A percentile compares a stretch with the other conserved stretches of the same genome.
phyloP scores from a whole-genome alignment of 2,329 filamentous ascomycete species.

The Penicillium italicum region DNA sequence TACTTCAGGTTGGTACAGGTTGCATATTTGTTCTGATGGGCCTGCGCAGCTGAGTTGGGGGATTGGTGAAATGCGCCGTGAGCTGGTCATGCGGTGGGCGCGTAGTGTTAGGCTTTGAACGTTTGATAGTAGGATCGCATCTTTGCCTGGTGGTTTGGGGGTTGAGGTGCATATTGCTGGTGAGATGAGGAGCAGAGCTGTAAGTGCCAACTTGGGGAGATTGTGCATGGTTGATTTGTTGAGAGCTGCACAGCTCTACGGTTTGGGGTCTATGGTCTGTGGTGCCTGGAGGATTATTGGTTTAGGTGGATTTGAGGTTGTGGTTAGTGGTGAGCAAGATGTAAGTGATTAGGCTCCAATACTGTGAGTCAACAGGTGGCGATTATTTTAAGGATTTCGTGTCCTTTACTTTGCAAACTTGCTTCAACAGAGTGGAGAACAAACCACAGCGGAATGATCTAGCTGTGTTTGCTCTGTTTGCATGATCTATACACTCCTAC shows the following conservation, averaged over 20 bases:
- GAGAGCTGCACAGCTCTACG: background rate
- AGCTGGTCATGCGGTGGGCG: slow-evolving; percentile 62
- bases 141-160: slow-evolving; percentile 31
- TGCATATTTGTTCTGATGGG: slow-evolving; percentile 57
- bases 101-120: slow-evolving; percentile 78
- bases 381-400: background rate
- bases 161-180: slow-evolving; percentile 15
- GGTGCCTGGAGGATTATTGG: background rate
- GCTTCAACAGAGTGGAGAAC: background rate
- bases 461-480: slow-evolving; percentile 4
- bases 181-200: slow-evolving; percentile 21
- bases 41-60: slow-evolving; percentile 78
- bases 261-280: background rate
- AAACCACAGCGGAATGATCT: background rate
- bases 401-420: slow-evolving; percentile 3
- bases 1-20: slow-evolving; percentile 69
- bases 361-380: slow-evolving; percentile 5
- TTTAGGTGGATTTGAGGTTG: background rate
- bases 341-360: background rate
- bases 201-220: slow-evolving; percentile 11
- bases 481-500: background rate
- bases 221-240: slow-evolving; percentile 19
- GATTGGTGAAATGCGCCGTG: slow-evolving; percentile 70
- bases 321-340: background rate
- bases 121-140: slow-evolving; percentile 59